These are phyloP conservation scores for Skeletonema costatum DNA, from an alignment of 108 stramenopile species.

Conservation along the genomic window DNA sequence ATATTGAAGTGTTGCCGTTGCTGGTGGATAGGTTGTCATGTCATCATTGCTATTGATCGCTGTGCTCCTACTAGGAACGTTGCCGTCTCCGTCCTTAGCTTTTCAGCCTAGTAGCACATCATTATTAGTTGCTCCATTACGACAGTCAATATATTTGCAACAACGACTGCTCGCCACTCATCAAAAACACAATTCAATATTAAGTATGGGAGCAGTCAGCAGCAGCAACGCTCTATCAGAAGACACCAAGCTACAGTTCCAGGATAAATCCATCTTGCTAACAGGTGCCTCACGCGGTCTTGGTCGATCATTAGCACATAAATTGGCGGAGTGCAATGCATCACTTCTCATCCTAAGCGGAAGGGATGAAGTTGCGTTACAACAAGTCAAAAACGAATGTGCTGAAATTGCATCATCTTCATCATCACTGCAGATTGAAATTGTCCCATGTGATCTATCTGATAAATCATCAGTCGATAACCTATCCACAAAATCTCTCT, in stretches of 20 bases:
- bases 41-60: not conserved
- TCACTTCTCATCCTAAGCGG: constrained; percentile 60
- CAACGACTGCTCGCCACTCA: not conserved
- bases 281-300: constrained; percentile 86
- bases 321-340: constrained; percentile 56
- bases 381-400: constrained; percentile 39
- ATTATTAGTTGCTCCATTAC: not conserved
- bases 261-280: constrained; percentile 46
- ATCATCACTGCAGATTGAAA: constrained; percentile 30
- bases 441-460: constrained; percentile 59
- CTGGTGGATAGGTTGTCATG: not conserved
- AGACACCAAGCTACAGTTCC: constrained; percentile 4
- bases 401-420: not conserved
- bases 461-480: constrained; percentile 51
- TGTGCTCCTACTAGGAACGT: not conserved
- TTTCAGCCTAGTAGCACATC: not conserved
- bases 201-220: not conserved
- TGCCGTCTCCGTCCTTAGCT: not conserved
- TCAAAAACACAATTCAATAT: not conserved
- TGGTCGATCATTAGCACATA: constrained; percentile 58
- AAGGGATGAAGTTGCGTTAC: constrained; percentile 52
- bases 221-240: constrained; percentile 2
- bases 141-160: too few relatives aligned
- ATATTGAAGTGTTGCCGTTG: not conserved
- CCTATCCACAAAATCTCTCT: constrained; percentile 30